Percentiles rank a stretch among this genome's conserved stretches.
Evolutionary conservation across 331 rosid genomes (phyloP).

Genomic region (Malus hybrid): DNA sequence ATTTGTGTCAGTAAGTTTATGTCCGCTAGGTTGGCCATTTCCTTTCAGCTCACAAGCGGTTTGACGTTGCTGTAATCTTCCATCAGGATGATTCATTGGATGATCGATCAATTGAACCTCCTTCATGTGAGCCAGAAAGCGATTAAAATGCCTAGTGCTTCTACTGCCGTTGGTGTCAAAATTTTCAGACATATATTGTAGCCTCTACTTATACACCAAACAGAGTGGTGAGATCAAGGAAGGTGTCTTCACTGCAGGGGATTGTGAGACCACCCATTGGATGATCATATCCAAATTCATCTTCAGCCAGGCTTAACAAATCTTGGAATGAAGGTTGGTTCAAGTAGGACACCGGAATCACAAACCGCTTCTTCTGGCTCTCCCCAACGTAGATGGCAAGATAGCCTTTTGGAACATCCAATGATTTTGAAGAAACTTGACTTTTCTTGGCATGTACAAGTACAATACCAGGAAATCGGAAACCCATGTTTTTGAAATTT

Average conservation of each 20-base stretch:
- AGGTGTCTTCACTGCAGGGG: slow-evolving; percentile 17
- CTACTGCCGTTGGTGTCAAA: neutral
- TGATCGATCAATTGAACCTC: too few species aligned
- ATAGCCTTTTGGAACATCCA: slow-evolving; percentile 15
- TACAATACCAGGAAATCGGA: slow-evolving; percentile 1
- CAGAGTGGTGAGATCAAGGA: neutral
- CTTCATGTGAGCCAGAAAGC: too few species aligned
- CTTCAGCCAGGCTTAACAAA: slow-evolving; percentile 19
- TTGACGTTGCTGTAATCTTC: neutral
- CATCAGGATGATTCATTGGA: neutral
- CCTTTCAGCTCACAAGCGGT: neutral
- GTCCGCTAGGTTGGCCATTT: neutral
- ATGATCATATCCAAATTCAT: slow-evolving; percentile 20
- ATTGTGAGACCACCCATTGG: slow-evolving; percentile 27
- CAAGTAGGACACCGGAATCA: slow-evolving; percentile 21
- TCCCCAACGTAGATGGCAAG: slow-evolving; percentile 23
- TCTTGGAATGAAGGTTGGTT: neutral
- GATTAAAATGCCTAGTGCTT: neutral
- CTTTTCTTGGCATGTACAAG: neutral
- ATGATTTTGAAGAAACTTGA: neutral
- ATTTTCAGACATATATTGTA: neutral
- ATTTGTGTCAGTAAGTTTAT: neutral
- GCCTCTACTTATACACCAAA: neutral
- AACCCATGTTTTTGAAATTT: slow-evolving; percentile 7
- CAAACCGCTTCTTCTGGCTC: slow-evolving; percentile 22